Evolutionary conservation across 2,329 filamentous ascomycete genomes (phyloP).

Genomic region (Drechslerella coelobrocha): DNA sequence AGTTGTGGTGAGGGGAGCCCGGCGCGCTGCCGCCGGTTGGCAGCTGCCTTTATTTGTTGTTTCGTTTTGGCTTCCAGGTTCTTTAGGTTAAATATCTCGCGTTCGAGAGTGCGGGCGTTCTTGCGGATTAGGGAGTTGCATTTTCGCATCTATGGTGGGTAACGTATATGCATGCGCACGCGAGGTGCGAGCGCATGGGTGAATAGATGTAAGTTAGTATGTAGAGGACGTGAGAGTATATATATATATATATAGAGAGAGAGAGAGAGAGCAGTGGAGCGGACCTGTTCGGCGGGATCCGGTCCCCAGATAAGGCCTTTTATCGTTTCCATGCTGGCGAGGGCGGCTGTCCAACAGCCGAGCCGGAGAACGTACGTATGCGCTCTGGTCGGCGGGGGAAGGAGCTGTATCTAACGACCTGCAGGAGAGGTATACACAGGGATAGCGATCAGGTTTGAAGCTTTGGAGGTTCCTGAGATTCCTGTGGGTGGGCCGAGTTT

Average conservation of each 20-base stretch:
- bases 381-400: too few species aligned
- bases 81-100: slow-evolving; percentile 82
- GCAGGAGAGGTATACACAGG: too few species aligned
- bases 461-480: too few species aligned
- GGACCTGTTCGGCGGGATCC: slow-evolving; percentile 89
- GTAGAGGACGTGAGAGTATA: too few species aligned
- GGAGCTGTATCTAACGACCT: too few species aligned
- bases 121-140: slow-evolving; percentile 87
- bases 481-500: too few species aligned
- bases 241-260: slow-evolving; percentile 7
- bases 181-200: slow-evolving; percentile 7
- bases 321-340: slow-evolving; percentile 76
- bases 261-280: slow-evolving; percentile 52
- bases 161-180: too few species aligned
- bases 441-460: too few species aligned
- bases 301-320: slow-evolving; percentile 88
- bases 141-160: slow-evolving; percentile 81
- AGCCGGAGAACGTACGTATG: too few species aligned
- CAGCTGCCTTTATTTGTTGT: slow-evolving; percentile 80
- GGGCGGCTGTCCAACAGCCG: neutral
- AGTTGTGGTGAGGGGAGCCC: slow-evolving; percentile 71
- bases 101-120: slow-evolving; percentile 92
- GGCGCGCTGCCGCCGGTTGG: slow-evolving; percentile 72
- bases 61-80: slow-evolving; percentile 83
- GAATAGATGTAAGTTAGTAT: slow-evolving; percentile 8